A percentile compares a stretch with the other conserved stretches of the same genome.
Evolutionary conservation across 352 stramenopile genomes (phyloP).

Genomic region (Chrysophaeum taylorii): DNA sequence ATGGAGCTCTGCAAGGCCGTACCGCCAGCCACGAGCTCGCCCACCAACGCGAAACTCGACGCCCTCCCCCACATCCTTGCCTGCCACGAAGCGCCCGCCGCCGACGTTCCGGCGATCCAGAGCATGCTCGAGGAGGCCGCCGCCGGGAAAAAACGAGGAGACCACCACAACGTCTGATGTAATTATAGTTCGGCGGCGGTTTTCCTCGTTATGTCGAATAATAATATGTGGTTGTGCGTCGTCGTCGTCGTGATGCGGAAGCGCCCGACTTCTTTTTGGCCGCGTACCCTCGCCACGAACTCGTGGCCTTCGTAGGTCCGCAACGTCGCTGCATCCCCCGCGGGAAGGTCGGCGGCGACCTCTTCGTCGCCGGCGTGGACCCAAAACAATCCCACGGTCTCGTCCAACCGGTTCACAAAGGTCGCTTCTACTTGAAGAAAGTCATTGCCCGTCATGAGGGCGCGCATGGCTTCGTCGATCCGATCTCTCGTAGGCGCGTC

Average conservation of each 20-base stretch:
- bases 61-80: not conserved
- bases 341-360: conserved; percentile 31
- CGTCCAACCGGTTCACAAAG: conserved; percentile 36
- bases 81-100: not conserved
- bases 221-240: too few relatives aligned
- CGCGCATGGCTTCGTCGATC: conserved; percentile 36
- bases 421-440: conserved; percentile 26
- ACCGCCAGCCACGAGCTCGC: too few relatives aligned
- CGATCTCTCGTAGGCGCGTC: conserved; percentile 31
- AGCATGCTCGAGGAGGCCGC: not conserved
- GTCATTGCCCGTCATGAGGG: conserved; percentile 45
- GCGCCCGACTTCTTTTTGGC: too few relatives aligned
- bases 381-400: conserved; percentile 38
- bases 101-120: not conserved
- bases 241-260: too few relatives aligned
- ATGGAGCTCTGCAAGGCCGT: too few relatives aligned
- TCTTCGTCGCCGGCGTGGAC: conserved; percentile 33
- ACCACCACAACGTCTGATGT: too few relatives aligned
- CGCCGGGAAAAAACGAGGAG: too few relatives aligned
- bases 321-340: conserved; percentile 30
- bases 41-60: too few relatives aligned
- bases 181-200: too few relatives aligned
- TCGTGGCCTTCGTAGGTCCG: conserved; percentile 37
- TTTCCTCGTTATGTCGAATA: too few relatives aligned
- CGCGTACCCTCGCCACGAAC: too few relatives aligned